These are phyloP conservation scores for Trichoderma atroviride DNA, from an alignment of 2,329 filamentous ascomycete species.

Conservation along the genomic window DNA sequence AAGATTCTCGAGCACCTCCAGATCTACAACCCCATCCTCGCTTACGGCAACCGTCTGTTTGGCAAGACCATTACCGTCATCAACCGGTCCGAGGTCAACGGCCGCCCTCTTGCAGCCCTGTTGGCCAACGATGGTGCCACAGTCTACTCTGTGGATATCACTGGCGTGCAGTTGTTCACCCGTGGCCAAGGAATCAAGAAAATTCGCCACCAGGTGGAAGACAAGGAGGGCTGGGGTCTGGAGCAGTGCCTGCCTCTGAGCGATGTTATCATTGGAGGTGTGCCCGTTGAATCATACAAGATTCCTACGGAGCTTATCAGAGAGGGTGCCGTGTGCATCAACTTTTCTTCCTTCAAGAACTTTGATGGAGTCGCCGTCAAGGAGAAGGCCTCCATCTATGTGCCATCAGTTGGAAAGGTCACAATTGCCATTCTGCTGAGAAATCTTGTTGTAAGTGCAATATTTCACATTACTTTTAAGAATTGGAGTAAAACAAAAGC, in stretches of 20 bases:
- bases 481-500: constrained; percentile 13
- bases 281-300: constrained; percentile 86
- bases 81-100: constrained; percentile 95
- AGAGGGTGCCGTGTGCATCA: constrained; percentile 96
- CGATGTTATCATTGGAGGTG: constrained; percentile 93
- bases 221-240: constrained; percentile 77
- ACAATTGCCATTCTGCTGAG: constrained; percentile 90
- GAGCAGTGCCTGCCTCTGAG: constrained; percentile 83
- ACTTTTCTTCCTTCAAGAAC: constrained; percentile 95
- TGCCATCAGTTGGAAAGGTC: constrained; percentile 95
- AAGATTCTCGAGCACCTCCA: constrained; percentile 96
- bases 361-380: constrained; percentile 84
- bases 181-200: constrained; percentile 85
- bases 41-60: constrained; percentile 89
- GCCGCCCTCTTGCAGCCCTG: constrained; percentile 85
- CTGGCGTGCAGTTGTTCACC: constrained; percentile 88
- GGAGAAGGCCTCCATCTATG: constrained; percentile 94
- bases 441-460: constrained; percentile 74
- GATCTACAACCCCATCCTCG: constrained; percentile 94
- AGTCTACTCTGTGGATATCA: constrained; percentile 93
- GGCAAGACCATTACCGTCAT: constrained; percentile 95
- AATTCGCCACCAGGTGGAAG: constrained; percentile 80
- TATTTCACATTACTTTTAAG: background rate
- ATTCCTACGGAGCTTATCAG: constrained; percentile 81
- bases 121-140: constrained; percentile 94